A percentile compares a stretch with the other conserved stretches of the same genome.
These are phyloP conservation scores for Mucor mucedo DNA, from an alignment of 371 early-diverging fungal genomes.

Conservation along the genomic window DNA sequence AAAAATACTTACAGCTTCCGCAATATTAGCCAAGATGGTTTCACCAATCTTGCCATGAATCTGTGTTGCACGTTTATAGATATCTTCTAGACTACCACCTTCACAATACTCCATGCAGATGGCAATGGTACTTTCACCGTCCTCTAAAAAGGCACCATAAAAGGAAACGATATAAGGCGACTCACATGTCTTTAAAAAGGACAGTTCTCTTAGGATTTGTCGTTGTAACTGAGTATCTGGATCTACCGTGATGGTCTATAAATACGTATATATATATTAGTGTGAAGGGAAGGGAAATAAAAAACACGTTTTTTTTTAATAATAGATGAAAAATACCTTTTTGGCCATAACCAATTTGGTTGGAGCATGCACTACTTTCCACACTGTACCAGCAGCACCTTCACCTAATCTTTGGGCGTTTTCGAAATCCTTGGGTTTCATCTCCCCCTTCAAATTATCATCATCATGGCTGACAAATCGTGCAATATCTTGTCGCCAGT, in stretches of 20 bases:
- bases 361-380: constrained; percentile 81
- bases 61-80: constrained; percentile 73
- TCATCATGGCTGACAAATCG: constrained; percentile 1
- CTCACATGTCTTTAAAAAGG: constrained; percentile 86
- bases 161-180: constrained; percentile 93
- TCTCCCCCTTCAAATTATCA: constrained; percentile 38
- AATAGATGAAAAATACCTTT: constrained; percentile 64
- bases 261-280: neutral
- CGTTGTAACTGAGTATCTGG: constrained; percentile 73
- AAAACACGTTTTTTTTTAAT: neutral
- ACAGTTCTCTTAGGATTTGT: constrained; percentile 90
- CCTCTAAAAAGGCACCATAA: constrained; percentile 92
- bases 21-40: constrained; percentile 78
- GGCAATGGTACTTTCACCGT: constrained; percentile 82
- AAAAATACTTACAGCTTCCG: constrained; percentile 65
- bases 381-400: constrained; percentile 94
- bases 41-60: constrained; percentile 77
- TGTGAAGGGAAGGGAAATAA: neutral
- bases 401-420: constrained; percentile 80
- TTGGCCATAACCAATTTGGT: constrained; percentile 90
- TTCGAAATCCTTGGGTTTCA: constrained; percentile 62
- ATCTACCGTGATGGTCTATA: constrained; percentile 44
- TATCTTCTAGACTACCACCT: constrained; percentile 83
- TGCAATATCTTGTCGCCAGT: constrained; percentile 2
- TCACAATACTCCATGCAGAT: constrained; percentile 96